Percentiles rank a stretch among this genome's conserved stretches.
phyloP scores from a whole-genome alignment of 2,329 filamentous ascomycete species.

The Aspergillus novoparasiticus region DNA sequence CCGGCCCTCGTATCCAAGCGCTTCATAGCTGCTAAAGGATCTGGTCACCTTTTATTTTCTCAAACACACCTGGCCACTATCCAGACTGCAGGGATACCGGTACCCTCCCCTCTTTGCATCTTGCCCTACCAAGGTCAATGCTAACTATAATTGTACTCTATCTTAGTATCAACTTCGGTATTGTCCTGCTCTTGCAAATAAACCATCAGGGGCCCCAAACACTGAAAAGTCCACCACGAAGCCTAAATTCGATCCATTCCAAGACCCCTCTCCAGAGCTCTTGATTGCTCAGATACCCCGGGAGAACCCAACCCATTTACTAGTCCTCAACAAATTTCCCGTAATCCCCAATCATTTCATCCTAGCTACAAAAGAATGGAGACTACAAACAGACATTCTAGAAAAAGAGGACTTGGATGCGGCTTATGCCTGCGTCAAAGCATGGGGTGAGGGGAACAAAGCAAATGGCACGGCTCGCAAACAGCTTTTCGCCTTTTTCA shows the following conservation, averaged over 20 bases:
- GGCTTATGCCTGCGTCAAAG: conserved; percentile 44
- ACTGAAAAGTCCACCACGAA: conserved; percentile 19
- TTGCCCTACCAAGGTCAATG: background rate
- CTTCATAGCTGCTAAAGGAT: conserved; percentile 40
- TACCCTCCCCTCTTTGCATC: conserved; percentile 18
- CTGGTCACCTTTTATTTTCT: conserved; percentile 42
- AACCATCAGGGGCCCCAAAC: conserved; percentile 36
- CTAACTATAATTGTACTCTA: background rate
- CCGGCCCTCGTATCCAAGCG: conserved; percentile 38
- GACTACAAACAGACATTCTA: conserved; percentile 47
- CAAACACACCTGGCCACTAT: conserved; percentile 43
- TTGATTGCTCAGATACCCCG: conserved; percentile 44
- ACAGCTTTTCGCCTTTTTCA: conserved; percentile 53
- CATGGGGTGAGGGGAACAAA: conserved; percentile 35
- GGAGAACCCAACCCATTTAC: conserved; percentile 37
- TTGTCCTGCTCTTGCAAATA: conserved; percentile 51
- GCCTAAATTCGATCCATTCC: conserved; percentile 48
- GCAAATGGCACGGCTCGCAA: conserved; percentile 12
- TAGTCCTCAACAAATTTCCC: conserved; percentile 53
- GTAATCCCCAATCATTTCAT: conserved; percentile 54
- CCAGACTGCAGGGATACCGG: conserved; percentile 35
- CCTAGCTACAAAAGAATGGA: conserved; percentile 48
- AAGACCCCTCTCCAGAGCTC: conserved; percentile 45
- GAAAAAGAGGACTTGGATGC: conserved; percentile 46
- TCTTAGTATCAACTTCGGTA: conserved; percentile 51